phyloP scores from a whole-genome alignment of 306 rosid species.

The Vachellia collinsii region DNA sequence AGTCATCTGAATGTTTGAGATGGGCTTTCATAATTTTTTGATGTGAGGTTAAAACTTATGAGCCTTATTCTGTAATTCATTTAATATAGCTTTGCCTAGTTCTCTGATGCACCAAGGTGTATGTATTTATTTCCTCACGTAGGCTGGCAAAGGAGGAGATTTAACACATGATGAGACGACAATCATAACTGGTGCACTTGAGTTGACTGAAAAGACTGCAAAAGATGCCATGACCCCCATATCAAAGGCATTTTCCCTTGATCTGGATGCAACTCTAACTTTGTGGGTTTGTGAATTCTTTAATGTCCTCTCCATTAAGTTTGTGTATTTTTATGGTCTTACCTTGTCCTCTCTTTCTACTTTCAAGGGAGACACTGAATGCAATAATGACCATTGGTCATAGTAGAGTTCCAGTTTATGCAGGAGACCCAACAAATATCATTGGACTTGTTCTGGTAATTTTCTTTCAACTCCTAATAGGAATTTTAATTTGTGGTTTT shows the following conservation, averaged over 20 bases:
- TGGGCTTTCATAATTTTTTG: constrained; percentile 17
- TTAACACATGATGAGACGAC: constrained; percentile 98
- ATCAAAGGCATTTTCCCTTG: constrained; percentile 93
- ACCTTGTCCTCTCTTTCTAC: constrained; percentile 33
- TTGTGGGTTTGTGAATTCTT: constrained; percentile 74
- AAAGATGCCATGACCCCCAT: constrained; percentile 99
- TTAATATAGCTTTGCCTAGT: constrained; percentile 21
- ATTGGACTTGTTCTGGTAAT: constrained; percentile 95
- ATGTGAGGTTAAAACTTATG: constrained; percentile 11
- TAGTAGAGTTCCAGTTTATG: constrained; percentile 95
- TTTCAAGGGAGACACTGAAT: constrained; percentile 82
- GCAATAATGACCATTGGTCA: constrained; percentile 89
- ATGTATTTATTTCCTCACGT: constrained; percentile 37
- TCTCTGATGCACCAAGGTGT: constrained; percentile 32
- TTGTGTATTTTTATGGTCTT: constrained; percentile 34
- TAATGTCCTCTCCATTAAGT: constrained; percentile 35
- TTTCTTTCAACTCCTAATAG: constrained; percentile 10
- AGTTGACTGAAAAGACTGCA: constrained; percentile 94
- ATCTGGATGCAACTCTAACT: constrained; percentile 86
- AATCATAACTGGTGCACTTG: constrained; percentile 95
- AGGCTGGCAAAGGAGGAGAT: constrained; percentile 99
- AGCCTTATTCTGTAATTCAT: constrained; percentile 19
- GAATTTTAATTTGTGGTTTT: constrained; percentile 19
- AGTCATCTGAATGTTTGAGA: constrained; percentile 29
- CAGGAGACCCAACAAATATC: constrained; percentile 69